Conservation (phyloP, 2,329 filamentous ascomycete species). For the Fusarium chaquense region DNA sequence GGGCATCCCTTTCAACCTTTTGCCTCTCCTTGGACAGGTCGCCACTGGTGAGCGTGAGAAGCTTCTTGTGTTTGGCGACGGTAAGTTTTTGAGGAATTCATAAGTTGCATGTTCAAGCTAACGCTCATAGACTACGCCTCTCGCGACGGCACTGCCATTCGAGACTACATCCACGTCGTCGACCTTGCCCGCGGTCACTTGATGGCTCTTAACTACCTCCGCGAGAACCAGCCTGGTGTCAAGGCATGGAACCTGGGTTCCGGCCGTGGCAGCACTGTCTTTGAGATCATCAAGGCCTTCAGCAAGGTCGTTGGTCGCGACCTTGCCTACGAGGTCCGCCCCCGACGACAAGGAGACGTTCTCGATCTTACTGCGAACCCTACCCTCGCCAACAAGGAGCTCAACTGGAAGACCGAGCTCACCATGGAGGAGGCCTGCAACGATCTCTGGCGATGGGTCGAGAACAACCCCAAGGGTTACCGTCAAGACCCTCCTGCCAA, state of each 20-base stretch:
- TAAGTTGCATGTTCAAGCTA: constrained; percentile 17
- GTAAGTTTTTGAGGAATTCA: constrained; percentile 62
- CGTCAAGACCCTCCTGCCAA: constrained; percentile 88
- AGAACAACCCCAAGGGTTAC: constrained; percentile 97
- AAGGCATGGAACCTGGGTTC: constrained; percentile 97
- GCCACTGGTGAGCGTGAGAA: constrained; percentile 95
- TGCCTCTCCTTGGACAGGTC: constrained; percentile 94
- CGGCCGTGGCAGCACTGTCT: constrained; percentile 93
- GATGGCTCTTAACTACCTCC: constrained; percentile 89
- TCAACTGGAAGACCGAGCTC: constrained; percentile 90
- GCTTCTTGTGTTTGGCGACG: constrained; percentile 92
- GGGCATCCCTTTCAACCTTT: constrained; percentile 94
- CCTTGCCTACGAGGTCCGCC: constrained; percentile 87
- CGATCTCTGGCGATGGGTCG: constrained; percentile 96
- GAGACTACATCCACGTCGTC: constrained; percentile 97
- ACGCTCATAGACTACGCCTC: constrained; percentile 81
- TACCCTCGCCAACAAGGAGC: constrained; percentile 84
- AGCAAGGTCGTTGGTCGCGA: constrained; percentile 85
- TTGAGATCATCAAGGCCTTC: constrained; percentile 98
- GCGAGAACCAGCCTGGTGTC: constrained; percentile 85
- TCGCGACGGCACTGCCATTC: constrained; percentile 91
- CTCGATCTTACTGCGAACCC: constrained; percentile 95
- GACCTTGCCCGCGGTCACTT: constrained; percentile 90
- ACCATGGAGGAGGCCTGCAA: constrained; percentile 93
- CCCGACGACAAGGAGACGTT: constrained; percentile 87